Evolutionary conservation across 495 filamentous ascomycete genomes (phyloP).

Genomic region (Penicillium daleae): DNA sequence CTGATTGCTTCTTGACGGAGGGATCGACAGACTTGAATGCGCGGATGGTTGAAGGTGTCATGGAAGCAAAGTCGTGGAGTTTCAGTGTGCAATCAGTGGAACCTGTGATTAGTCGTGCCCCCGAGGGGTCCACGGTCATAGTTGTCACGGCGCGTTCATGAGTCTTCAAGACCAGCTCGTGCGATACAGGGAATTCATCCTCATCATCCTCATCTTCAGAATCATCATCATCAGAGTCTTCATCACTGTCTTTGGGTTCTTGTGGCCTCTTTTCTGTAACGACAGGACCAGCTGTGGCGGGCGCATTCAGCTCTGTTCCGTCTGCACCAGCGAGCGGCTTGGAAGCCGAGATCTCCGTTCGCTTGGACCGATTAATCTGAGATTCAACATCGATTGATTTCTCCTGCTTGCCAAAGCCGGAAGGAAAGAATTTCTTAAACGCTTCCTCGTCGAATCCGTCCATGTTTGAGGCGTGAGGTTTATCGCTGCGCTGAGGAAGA

Average conservation of each 20-base stretch:
- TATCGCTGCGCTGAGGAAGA: slow-evolving; percentile 15
- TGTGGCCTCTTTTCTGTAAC: slow-evolving; percentile 31
- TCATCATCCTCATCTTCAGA: slow-evolving; percentile 71
- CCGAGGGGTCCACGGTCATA: slow-evolving; percentile 80
- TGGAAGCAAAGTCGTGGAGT: slow-evolving; percentile 91
- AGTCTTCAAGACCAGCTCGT: slow-evolving; percentile 88
- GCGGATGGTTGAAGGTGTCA: slow-evolving; percentile 91
- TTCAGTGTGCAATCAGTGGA: slow-evolving; percentile 91
- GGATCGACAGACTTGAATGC: slow-evolving; percentile 94
- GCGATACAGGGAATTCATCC: slow-evolving; percentile 91
- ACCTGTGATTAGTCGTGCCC: slow-evolving; percentile 81
- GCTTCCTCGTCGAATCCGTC: slow-evolving; percentile 79
- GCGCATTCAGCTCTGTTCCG: slow-evolving; percentile 25
- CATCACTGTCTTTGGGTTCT: slow-evolving; percentile 42
- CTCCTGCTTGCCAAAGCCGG: slow-evolving; percentile 83
- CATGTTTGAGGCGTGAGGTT: slow-evolving; percentile 39
- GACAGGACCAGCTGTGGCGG: slow-evolving; percentile 15
- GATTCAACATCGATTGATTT: slow-evolving; percentile 72
- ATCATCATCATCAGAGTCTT: slow-evolving; percentile 58
- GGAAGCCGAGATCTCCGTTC: slow-evolving; percentile 46
- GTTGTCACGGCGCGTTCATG: slow-evolving; percentile 89
- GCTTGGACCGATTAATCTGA: slow-evolving; percentile 78
- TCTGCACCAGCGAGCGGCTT: slow-evolving; percentile 31
- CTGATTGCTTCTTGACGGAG: slow-evolving; percentile 71
- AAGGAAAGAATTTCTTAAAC: slow-evolving; percentile 79